These are phyloP conservation scores for Juncus inflexus DNA, from an alignment of 176 grass and related monocot species.

Conservation along the genomic window DNA sequence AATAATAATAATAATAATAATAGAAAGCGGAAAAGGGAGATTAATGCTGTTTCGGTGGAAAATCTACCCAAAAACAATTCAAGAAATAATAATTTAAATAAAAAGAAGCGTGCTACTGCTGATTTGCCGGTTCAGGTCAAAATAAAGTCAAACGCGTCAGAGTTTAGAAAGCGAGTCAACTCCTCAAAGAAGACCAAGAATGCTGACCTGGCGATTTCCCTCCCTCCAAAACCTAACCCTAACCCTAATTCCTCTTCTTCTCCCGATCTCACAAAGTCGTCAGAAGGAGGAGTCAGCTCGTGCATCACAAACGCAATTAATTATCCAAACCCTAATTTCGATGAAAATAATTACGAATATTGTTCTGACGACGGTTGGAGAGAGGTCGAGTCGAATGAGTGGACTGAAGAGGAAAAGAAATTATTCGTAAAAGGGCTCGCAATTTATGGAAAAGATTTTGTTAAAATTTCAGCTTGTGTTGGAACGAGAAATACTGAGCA, in stretches of 20 bases:
- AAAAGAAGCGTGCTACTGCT: no score
- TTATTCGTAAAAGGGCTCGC: conserved; percentile 61
- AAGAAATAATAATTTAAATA: no score
- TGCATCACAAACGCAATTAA: conserved; percentile 72
- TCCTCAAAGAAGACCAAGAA: conserved; percentile 17
- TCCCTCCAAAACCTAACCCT: neutral
- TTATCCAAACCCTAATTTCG: conserved; percentile 47
- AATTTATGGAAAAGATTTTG: conserved; percentile 75
- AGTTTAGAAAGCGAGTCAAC: neutral
- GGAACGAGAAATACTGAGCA: conserved; percentile 74
- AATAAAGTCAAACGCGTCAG: no score
- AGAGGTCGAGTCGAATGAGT: conserved; percentile 63
- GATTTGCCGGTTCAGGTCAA: no score
- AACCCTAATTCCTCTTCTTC: neutral
- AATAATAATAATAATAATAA: no score
- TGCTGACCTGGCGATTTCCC: neutral
- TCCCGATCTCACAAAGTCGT: conserved; percentile 32
- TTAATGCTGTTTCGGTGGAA: conserved; percentile 58
- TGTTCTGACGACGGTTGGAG: conserved; percentile 62
- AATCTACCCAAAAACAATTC: conserved; percentile 24
- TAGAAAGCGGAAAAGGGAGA: conserved; percentile 59
- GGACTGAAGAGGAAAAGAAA: conserved; percentile 84
- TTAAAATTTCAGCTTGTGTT: conserved; percentile 52
- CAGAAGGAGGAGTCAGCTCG: conserved; percentile 67
- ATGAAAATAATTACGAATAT: conserved; percentile 51